Percentiles rank a stretch among this genome's conserved stretches.
Evolutionary conservation across 2,329 filamentous ascomycete species (phyloP).

Genomic region (Trichoderma sp.): DNA sequence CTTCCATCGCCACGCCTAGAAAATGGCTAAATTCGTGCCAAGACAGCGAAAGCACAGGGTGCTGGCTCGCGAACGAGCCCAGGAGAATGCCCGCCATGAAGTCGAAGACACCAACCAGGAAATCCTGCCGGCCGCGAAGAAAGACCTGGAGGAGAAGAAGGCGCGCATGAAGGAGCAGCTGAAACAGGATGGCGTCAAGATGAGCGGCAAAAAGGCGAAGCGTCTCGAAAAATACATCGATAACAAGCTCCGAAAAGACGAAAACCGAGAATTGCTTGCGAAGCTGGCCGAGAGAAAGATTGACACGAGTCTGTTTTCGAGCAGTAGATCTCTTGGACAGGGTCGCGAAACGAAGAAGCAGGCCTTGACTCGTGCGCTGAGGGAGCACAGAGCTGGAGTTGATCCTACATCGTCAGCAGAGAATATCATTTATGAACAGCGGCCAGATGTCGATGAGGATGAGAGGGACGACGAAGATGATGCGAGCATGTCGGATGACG

Average conservation of each 20-base stretch:
- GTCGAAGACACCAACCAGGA: slow-evolving; percentile 45
- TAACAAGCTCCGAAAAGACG: slow-evolving; percentile 91
- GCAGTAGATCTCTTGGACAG: slow-evolving; percentile 76
- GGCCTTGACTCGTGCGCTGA: slow-evolving; percentile 64
- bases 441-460: slow-evolving; percentile 38
- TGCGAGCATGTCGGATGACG: slow-evolving; percentile 16
- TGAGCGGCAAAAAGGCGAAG: slow-evolving; percentile 69
- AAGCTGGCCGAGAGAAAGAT: slow-evolving; percentile 79
- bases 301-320: slow-evolving; percentile 80
- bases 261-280: slow-evolving; percentile 80
- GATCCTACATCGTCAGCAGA: slow-evolving; percentile 56
- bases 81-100: slow-evolving; percentile 48
- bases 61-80: slow-evolving; percentile 63
- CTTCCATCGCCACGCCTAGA: neutral
- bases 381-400: slow-evolving; percentile 68
- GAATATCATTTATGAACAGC: slow-evolving; percentile 56
- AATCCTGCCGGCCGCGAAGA: slow-evolving; percentile 48
- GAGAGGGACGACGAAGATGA: slow-evolving; percentile 37
- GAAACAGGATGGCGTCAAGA: slow-evolving; percentile 54
- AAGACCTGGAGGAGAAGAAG: slow-evolving; percentile 58
- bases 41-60: slow-evolving; percentile 71
- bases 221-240: slow-evolving; percentile 74
- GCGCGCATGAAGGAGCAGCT: slow-evolving; percentile 60
- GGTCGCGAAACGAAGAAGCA: slow-evolving; percentile 73
- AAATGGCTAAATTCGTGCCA: slow-evolving; percentile 63